Conservation (phyloP, 306 rosid species). For the Lithocarpus polystachyus region DNA sequence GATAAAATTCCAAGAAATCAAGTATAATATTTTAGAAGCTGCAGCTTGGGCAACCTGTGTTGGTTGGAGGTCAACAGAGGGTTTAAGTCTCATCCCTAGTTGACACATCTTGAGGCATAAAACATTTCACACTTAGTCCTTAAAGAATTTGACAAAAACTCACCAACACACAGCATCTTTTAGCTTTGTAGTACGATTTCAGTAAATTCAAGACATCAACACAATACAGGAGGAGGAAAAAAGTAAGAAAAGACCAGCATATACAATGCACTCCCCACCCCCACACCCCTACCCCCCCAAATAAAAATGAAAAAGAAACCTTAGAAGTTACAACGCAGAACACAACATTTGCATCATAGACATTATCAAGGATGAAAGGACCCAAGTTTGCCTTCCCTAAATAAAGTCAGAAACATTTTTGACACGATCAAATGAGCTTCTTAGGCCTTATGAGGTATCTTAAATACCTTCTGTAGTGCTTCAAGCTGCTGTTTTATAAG, state of each 20-base stretch:
- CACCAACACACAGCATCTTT: no score
- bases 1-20: no score
- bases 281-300: no score
- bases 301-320: not conserved
- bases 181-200: no score
- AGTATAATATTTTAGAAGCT: no score
- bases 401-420: slow-evolving; percentile 73
- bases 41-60: no score
- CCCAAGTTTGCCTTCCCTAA: slow-evolving; percentile 83
- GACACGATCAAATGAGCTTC: slow-evolving; percentile 86
- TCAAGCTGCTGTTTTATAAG: slow-evolving; percentile 72
- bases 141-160: no score
- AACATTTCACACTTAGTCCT: no score
- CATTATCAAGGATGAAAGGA: slow-evolving; percentile 85
- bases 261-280: not conserved
- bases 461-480: slow-evolving; percentile 72
- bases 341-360: slow-evolving; percentile 34
- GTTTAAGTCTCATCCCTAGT: no score
- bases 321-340: slow-evolving; percentile 10
- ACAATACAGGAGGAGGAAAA: not conserved
- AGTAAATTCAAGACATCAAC: no score
- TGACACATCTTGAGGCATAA: no score
- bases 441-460: slow-evolving; percentile 71
- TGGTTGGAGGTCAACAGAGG: no score
- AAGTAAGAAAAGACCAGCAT: not conserved